These are phyloP conservation scores for Fraxinus baroniana DNA, from an alignment of 305 asterid genomes.

Conservation along the genomic window DNA sequence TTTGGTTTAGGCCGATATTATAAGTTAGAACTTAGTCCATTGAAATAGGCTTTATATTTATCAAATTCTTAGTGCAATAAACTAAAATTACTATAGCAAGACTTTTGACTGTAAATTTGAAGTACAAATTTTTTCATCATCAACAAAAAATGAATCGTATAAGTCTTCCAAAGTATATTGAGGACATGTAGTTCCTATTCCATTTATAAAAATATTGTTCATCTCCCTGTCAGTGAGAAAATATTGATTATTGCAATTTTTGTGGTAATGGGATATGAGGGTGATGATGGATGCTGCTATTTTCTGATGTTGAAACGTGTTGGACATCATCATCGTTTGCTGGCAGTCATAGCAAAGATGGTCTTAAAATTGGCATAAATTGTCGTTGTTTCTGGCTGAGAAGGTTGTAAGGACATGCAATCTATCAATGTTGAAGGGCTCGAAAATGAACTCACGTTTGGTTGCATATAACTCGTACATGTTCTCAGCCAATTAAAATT, in stretches of 20 bases:
- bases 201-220: neutral
- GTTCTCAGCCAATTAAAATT: neutral
- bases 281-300: neutral
- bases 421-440: neutral
- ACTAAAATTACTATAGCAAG: no score
- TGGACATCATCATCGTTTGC: neutral
- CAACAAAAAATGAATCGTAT: neutral
- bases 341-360: neutral
- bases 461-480: neutral
- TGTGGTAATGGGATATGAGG: neutral
- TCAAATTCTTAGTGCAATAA: no score
- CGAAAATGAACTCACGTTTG: neutral
- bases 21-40: no score
- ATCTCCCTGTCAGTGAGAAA: neutral
- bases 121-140: neutral
- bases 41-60: no score
- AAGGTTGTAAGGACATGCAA: slow-evolving; percentile 6
- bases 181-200: neutral
- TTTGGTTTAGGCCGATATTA: no score
- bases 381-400: neutral
- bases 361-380: neutral
- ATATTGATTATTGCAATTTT: neutral
- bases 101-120: no score
- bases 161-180: neutral
- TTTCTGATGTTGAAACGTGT: neutral